phyloP scores from a whole-genome alignment of 1,284 basidiomycete species.

The Austroboletus novae-zelandiae region DNA sequence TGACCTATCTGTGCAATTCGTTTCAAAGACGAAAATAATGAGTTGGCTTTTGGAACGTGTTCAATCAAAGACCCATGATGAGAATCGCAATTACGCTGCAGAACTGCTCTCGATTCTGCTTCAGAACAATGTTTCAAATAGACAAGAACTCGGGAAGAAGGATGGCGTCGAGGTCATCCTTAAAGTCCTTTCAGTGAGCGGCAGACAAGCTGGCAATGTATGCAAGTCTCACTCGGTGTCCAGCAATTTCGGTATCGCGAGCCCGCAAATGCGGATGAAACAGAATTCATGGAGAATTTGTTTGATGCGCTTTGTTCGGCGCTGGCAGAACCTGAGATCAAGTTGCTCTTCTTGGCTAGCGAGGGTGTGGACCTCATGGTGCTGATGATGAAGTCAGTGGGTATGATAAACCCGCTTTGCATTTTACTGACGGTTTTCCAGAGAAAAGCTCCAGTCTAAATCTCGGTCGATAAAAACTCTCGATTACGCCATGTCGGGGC shows the following conservation, averaged over 20 bases:
- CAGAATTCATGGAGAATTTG: constrained; percentile 96
- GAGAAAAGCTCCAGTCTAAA: constrained; percentile 79
- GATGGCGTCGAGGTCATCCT: constrained; percentile 82
- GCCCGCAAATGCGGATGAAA: constrained; percentile 84
- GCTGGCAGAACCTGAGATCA: constrained; percentile 72
- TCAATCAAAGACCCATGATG: constrained; percentile 69
- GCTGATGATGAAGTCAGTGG: constrained; percentile 87
- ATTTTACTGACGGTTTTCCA: constrained; percentile 33
- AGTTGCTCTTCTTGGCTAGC: constrained; percentile 79
- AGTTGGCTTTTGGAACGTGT: constrained; percentile 83
- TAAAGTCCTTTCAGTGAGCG: constrained; percentile 76
- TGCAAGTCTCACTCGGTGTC: constrained; percentile 15
- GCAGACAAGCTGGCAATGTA: constrained; percentile 4
- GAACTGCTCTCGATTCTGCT: constrained; percentile 89
- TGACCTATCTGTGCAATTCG: constrained; percentile 65
- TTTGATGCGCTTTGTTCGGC: constrained; percentile 89
- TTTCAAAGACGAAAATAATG: constrained; percentile 72
- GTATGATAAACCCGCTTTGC: not conserved
- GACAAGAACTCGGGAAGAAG: constrained; percentile 59
- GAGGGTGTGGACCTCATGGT: constrained; percentile 98
- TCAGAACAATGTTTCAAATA: constrained; percentile 69
- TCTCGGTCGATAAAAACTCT: constrained; percentile 87
- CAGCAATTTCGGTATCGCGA: constrained; percentile 86
- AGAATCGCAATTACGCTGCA: constrained; percentile 85
- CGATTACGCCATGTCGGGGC: constrained; percentile 86